Evolutionary conservation across 148 eudicot species (phyloP).

Genomic region (Dysphania ambrosioides): DNA sequence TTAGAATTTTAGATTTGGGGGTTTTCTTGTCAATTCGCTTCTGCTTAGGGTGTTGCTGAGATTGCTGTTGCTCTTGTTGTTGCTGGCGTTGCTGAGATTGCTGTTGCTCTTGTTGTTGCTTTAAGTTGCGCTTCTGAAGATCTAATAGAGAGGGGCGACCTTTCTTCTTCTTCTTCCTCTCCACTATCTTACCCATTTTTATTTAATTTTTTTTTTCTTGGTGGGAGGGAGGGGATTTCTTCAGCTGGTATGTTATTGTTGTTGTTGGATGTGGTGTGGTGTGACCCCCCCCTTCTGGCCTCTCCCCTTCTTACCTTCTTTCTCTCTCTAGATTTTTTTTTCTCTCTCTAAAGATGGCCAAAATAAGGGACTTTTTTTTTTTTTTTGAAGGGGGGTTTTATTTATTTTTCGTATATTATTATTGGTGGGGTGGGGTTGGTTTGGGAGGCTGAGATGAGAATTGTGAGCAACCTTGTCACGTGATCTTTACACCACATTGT

Average conservation of each 20-base stretch:
- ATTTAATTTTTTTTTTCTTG: background rate
- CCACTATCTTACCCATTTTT: constrained; percentile 42
- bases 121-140: constrained; percentile 44
- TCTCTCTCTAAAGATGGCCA: constrained; percentile 12
- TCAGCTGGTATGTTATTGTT: background rate
- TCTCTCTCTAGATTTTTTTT: constrained; percentile 17
- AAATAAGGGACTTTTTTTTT: constrained; percentile 11
- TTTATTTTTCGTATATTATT: constrained; percentile 12
- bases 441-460: background rate
- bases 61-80: constrained; percentile 31
- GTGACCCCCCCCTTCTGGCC: background rate
- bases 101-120: constrained; percentile 31
- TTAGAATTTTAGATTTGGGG: constrained; percentile 15
- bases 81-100: constrained; percentile 27
- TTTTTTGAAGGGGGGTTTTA: background rate
- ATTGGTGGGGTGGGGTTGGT: too few relatives aligned
- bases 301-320: background rate
- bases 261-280: background rate
- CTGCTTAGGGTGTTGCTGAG: constrained; percentile 3
- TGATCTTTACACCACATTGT: constrained; percentile 2
- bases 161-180: constrained; percentile 55
- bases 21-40: background rate
- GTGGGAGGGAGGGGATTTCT: background rate
- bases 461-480: constrained; percentile 21
- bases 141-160: constrained; percentile 54